A percentile compares a stretch with the other conserved stretches of the same genome.
phyloP scores from a whole-genome alignment of 2,329 filamentous ascomycete species.

The Neobulgaria alba region DNA sequence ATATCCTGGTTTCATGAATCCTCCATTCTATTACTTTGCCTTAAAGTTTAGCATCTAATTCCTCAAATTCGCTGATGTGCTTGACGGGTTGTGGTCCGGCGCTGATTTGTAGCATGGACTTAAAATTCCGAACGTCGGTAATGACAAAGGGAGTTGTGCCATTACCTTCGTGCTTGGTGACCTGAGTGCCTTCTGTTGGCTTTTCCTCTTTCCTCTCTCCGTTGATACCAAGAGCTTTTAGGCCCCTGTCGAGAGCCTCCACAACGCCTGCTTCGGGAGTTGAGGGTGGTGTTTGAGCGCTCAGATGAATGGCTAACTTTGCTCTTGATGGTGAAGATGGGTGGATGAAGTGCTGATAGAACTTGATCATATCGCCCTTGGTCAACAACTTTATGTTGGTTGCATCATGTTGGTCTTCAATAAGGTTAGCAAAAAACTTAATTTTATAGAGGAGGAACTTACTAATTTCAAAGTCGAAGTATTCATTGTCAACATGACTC shows the following conservation, averaged over 20 bases:
- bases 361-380: conserved; percentile 71
- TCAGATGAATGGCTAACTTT: conserved; percentile 78
- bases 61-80: conserved; percentile 78
- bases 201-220: conserved; percentile 29
- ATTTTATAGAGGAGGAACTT: conserved; percentile 29
- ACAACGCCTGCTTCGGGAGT: conserved; percentile 31
- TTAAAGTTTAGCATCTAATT: conserved; percentile 67
- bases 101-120: conserved; percentile 64
- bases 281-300: conserved; percentile 52
- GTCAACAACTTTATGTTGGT: conserved; percentile 63
- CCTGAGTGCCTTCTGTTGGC: conserved; percentile 15
- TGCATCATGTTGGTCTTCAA: conserved; percentile 51
- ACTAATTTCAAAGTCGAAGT: conserved; percentile 85
- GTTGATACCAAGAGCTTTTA: conserved; percentile 24
- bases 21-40: too few species aligned
- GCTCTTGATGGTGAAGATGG: conserved; percentile 64
- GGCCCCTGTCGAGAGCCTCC: conserved; percentile 36
- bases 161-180: conserved; percentile 29
- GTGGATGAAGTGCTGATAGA: conserved; percentile 68
- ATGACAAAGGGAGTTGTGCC: conserved; percentile 54
- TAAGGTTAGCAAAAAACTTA: conserved; percentile 4
- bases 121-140: conserved; percentile 71
- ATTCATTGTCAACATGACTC: conserved; percentile 76
- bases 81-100: conserved; percentile 63
- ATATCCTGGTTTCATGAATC: too few species aligned